phyloP scores from a whole-genome alignment of 176 grass and related monocot species.

The Triticum monococcum region DNA sequence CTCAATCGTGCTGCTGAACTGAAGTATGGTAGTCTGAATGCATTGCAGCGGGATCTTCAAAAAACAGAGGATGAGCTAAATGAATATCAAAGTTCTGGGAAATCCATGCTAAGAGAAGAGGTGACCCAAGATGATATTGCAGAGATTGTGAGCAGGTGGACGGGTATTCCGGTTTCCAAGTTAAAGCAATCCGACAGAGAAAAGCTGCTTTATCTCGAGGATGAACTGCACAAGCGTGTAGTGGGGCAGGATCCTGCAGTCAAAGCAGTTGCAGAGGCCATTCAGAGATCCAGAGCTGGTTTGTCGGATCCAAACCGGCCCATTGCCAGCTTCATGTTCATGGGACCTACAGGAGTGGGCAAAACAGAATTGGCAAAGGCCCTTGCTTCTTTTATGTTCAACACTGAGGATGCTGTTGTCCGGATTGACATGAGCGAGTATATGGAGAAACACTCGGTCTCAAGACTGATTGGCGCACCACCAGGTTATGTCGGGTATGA shows the following conservation, averaged over 20 bases:
- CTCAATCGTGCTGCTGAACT: constrained; percentile 95
- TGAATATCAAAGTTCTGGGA: constrained; percentile 95
- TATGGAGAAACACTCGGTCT: constrained; percentile 98
- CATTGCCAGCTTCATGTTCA: constrained; percentile 99
- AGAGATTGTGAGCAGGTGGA: constrained; percentile 97
- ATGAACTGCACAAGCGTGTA: constrained; percentile 92
- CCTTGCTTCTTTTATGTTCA: constrained; percentile 95
- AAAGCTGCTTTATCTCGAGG: constrained; percentile 87
- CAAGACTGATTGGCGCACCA: constrained; percentile 88
- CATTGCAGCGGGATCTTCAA: constrained; percentile 88
- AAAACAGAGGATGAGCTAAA: constrained; percentile 76
- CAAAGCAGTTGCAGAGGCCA: constrained; percentile 89
- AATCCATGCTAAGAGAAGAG: constrained; percentile 99
- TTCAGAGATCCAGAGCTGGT: constrained; percentile 97
- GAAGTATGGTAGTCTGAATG: constrained; percentile 96
- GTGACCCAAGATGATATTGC: constrained; percentile 95
- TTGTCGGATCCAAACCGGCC: constrained; percentile 92
- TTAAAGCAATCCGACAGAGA: constrained; percentile 95
- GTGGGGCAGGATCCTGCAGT: constrained; percentile 96
- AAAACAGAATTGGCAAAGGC: constrained; percentile 97
- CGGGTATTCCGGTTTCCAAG: constrained; percentile 95
- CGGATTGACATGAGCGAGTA: constrained; percentile 99
- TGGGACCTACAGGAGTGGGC: constrained; percentile 98
- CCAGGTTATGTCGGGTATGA: constrained; percentile 97
- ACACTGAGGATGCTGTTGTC: constrained; percentile 95